Base-by-base conservation (phyloP, 2,329 filamentous ascomycete genomes). In the Monosporascus sp. region DNA sequence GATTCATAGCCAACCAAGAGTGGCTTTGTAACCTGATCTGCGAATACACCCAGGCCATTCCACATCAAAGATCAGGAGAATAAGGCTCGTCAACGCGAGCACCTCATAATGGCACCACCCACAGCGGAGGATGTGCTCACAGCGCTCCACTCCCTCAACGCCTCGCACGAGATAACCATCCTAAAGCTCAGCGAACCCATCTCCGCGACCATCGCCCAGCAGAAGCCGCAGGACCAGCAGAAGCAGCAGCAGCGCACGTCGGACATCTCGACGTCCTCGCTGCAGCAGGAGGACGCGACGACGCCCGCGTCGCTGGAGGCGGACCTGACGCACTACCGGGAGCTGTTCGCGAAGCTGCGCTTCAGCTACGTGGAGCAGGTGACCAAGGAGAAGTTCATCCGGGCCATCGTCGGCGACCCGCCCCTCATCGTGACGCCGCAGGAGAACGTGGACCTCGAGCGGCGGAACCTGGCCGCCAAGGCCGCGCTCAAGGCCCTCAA, bases 321-420 rank as follows among this genome's bases (percentile, higher is more conserved):
- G 27, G 93, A 97, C 70, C 79, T 97, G 27, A 78, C 81, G 31
- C 92, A 97, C 71, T 97, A 97, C 76, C 91, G 90, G 74, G 92
- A 97, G 72, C 83, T 97, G 20, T 99, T 97, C 72, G 88, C 91
- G 43, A 97, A 99, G 74, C 81, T 97, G 40, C 90, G 93, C 62
- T 97, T 97, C 77, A 95, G 90, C 59, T 97, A 97, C 73, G 88
- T 97, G 63, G 94, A 99, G 73, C 94, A 97, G 76, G 91, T 97
- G 58, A 97, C 93, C 45, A 99, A 97, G 73, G 94, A 99, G 71
- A 96, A 96, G 66, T 97, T 97, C 71, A 86, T 99, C 52, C 90
- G 91, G 61, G 87, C 90, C 59, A 95, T 97, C 62, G 91, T 95
- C 17, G 91, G 90, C 58, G 90, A 96, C 58, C 91, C 92, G 48